Percentiles rank a stretch among this genome's conserved stretches.
phyloP scores from a whole-genome alignment of 495 filamentous ascomycete genomes.

The Aspergillus sclerotioniger region DNA sequence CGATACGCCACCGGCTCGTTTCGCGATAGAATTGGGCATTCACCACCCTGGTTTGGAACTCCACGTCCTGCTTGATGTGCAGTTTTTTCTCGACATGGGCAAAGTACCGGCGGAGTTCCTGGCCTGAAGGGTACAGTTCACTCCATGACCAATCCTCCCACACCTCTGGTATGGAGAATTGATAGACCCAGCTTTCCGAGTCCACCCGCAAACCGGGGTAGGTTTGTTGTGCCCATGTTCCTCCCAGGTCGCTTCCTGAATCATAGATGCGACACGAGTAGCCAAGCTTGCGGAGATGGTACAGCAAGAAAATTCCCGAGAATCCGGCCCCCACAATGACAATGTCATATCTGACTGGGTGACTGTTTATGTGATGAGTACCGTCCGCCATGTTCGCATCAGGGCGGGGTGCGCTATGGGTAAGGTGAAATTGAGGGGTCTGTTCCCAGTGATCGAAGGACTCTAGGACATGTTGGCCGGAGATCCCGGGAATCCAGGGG shows the following conservation, averaged over 20 bases:
- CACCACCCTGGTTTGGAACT: constrained; percentile 48
- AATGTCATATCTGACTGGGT: constrained; percentile 31
- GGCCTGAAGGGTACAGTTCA: constrained; percentile 48
- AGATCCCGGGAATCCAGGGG: too few species aligned
- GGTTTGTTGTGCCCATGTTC: constrained; percentile 51
- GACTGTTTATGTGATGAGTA: too few species aligned
- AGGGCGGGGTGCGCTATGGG: too few species aligned
- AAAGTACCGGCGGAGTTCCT: constrained; percentile 55
- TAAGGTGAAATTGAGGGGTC: too few species aligned
- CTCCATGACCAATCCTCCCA: constrained; percentile 55
- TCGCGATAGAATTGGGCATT: constrained; percentile 44
- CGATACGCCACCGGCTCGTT: constrained; percentile 44
- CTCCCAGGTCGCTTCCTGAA: constrained; percentile 44
- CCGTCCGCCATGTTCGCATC: too few species aligned
- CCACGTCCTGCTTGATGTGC: constrained; percentile 49
- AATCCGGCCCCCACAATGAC: constrained; percentile 56
- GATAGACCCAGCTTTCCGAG: constrained; percentile 48
- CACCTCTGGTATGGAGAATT: constrained; percentile 50
- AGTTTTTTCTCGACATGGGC: constrained; percentile 50
- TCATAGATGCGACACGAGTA: constrained; percentile 35
- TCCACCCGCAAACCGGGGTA: constrained; percentile 53
- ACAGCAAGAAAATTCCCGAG: constrained; percentile 34
- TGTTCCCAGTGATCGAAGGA: too few species aligned
- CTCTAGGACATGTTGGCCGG: too few species aligned
- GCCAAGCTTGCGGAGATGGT: constrained; percentile 33